Conservation (phyloP, 2,329 filamentous ascomycete genomes). For the Aspergillus caelatus region DNA sequence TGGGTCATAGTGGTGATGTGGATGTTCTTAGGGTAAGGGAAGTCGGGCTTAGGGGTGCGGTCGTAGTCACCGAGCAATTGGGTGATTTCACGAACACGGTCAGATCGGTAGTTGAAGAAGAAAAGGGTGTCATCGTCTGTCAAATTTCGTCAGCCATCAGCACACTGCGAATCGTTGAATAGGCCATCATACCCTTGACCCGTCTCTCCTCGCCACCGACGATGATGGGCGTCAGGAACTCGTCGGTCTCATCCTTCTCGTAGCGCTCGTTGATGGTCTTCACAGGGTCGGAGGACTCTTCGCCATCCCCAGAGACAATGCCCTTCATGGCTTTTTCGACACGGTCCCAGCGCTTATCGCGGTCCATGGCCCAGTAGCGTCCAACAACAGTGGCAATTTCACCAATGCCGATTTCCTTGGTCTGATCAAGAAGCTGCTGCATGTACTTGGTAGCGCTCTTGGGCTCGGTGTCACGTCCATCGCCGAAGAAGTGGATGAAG, state of each 20-base stretch:
- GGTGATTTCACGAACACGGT: conserved; percentile 93
- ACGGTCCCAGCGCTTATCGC: conserved; percentile 98
- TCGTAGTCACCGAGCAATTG: conserved; percentile 92
- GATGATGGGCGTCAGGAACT: conserved; percentile 98
- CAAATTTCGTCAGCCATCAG: conserved; percentile 21
- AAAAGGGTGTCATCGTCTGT: conserved; percentile 89
- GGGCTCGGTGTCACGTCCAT: conserved; percentile 96
- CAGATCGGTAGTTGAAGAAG: conserved; percentile 99
- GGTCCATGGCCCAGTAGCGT: conserved; percentile 98
- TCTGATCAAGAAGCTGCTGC: conserved; percentile 78
- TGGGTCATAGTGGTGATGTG: conserved; percentile 94
- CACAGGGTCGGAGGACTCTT: conserved; percentile 80
- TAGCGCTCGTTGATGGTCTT: conserved; percentile 87
- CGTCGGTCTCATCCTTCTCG: conserved; percentile 84
- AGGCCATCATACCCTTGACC: conserved; percentile 68
- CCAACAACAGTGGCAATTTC: conserved; percentile 92
- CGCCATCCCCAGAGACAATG: conserved; percentile 81
- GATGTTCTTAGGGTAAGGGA: conserved; percentile 89
- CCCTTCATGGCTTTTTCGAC: conserved; percentile 89
- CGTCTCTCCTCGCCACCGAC: conserved; percentile 83
- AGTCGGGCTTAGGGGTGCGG: conserved; percentile 85
- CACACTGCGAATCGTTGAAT: background rate
- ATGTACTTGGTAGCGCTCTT: conserved; percentile 90
- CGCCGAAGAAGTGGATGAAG: conserved; percentile 98
- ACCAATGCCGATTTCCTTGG: conserved; percentile 81